Conservation (phyloP, 1,139 yeast genomes). For the Entelexis paramagnoliae region DNA sequence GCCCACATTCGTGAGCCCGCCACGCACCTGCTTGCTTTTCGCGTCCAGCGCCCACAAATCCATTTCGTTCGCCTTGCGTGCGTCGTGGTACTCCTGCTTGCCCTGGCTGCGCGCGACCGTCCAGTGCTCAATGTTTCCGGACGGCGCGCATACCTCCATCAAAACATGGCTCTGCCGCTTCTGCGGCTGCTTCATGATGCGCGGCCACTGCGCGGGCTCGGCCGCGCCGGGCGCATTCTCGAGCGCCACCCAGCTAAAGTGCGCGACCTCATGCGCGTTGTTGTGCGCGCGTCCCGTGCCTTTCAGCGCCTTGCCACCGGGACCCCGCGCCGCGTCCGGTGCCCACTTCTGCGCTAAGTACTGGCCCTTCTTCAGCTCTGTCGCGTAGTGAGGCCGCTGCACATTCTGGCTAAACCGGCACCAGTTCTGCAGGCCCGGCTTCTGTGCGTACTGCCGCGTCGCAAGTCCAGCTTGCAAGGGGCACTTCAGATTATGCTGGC, state of each 20-base stretch:
- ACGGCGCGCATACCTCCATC: conserved; percentile 67
- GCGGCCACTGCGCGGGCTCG: conserved; percentile 33
- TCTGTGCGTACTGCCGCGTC: conserved; percentile 41
- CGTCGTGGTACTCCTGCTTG: conserved; percentile 74
- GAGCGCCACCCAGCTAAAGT: conserved; percentile 65
- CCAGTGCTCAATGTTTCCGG: conserved; percentile 79
- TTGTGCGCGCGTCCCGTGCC: conserved; percentile 74
- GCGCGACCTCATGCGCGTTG: conserved; percentile 60
- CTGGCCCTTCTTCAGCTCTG: conserved; percentile 77
- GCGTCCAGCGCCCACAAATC: conserved; percentile 82
- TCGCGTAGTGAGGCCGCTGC: conserved; percentile 62
- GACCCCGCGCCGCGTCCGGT: conserved; percentile 39
- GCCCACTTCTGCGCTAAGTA: conserved; percentile 68
- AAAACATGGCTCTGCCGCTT: conserved; percentile 77
- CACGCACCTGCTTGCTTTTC: conserved; percentile 41
- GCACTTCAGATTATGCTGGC: conserved; percentile 78
- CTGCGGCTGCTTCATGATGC: conserved; percentile 61
- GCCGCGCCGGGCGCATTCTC: conserved; percentile 39
- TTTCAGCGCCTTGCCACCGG: conserved; percentile 35
- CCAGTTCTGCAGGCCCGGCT: conserved; percentile 34
- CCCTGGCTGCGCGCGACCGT: conserved; percentile 72
- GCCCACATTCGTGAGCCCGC: conserved; percentile 17
- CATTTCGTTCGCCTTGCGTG: conserved; percentile 73
- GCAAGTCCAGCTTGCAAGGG: conserved; percentile 68
- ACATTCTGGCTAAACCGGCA: conserved; percentile 69